These are phyloP conservation scores for Ceratobasidium sp. DNA, from an alignment of 1,284 basidiomycete genomes.

Conservation along the genomic window DNA sequence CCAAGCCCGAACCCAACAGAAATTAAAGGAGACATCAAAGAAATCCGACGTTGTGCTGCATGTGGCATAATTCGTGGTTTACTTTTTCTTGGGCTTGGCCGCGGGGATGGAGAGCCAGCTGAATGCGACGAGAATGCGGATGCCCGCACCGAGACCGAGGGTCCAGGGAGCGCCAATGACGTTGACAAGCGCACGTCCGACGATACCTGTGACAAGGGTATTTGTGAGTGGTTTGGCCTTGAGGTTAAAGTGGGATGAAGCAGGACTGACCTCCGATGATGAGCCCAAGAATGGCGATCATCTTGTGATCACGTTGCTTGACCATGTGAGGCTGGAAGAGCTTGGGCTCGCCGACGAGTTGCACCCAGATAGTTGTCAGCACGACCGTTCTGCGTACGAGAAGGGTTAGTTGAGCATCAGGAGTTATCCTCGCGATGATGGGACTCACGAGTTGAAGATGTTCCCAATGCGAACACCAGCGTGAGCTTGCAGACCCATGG, in stretches of 20 bases:
- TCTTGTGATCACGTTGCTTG: conserved; percentile 75
- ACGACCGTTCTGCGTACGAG: conserved; percentile 58
- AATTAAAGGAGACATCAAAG: background rate
- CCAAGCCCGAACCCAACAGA: background rate
- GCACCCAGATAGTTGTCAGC: conserved; percentile 86
- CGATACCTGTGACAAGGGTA: conserved; percentile 61
- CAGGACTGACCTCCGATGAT: conserved; percentile 66
- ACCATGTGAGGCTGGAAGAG: conserved; percentile 67
- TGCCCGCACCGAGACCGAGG: conserved; percentile 73
- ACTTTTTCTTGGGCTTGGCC: conserved; percentile 53
- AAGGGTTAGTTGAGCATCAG: conserved; percentile 59
- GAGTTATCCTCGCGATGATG: conserved; percentile 65
- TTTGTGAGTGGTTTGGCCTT: background rate
- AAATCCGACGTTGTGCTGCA: background rate
- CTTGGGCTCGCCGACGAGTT: conserved; percentile 81
- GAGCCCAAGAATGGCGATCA: conserved; percentile 71
- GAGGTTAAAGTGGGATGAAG: background rate
- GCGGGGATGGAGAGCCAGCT: conserved; percentile 75
- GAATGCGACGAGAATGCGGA: conserved; percentile 70
- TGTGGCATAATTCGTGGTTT: background rate
- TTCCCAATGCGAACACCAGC: conserved; percentile 79
- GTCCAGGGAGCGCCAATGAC: conserved; percentile 70
- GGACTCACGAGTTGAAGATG: conserved; percentile 37
- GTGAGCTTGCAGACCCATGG: conserved; percentile 83
- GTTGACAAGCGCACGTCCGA: conserved; percentile 71